Evolutionary conservation across 2,329 filamentous ascomycete species (phyloP).

Genomic region (Passalora sequoiae): DNA sequence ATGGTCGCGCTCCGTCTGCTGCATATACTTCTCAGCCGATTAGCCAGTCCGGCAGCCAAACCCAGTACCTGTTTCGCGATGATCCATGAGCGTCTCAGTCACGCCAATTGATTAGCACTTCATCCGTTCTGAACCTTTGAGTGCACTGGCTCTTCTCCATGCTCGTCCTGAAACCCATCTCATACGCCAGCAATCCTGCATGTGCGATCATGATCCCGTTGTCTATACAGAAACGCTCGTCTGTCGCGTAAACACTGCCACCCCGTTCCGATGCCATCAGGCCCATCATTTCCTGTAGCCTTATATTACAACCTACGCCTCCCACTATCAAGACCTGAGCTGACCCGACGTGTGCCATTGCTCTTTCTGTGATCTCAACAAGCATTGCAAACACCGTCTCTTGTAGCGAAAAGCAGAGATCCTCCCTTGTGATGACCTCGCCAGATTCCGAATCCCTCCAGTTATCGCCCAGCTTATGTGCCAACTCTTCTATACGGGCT

Average conservation of each 20-base stretch:
- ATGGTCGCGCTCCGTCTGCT: too few species aligned
- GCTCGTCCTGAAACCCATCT: constrained; percentile 70
- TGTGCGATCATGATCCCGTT: constrained; percentile 99
- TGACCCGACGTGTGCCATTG: constrained; percentile 95
- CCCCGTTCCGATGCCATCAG: constrained; percentile 84
- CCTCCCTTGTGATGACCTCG: constrained; percentile 65
- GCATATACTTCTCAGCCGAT: too few species aligned
- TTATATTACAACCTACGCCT: constrained; percentile 90
- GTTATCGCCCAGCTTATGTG: constrained; percentile 55
- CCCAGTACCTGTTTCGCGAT: too few species aligned
- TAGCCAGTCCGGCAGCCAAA: too few species aligned
- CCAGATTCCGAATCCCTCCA: constrained; percentile 45
- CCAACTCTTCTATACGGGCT: constrained; percentile 73
- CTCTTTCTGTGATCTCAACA: constrained; percentile 95
- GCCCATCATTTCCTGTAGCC: constrained; percentile 97
- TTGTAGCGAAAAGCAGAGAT: constrained; percentile 90
- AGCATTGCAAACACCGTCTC: constrained; percentile 96
- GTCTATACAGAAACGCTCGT: constrained; percentile 97
- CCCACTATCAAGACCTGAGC: constrained; percentile 90
- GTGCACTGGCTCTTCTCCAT: constrained; percentile 72
- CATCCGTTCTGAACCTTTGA: constrained; percentile 48
- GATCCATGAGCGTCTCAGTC: constrained; percentile 30
- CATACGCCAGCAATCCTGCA: constrained; percentile 79
- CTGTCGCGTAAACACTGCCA: constrained; percentile 87
- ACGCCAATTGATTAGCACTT: constrained; percentile 48